A percentile compares a stretch with the other conserved stretches of the same genome.
Evolutionary conservation across 2,329 filamentous ascomycete species (phyloP).

Genomic region (Claviceps africana): DNA sequence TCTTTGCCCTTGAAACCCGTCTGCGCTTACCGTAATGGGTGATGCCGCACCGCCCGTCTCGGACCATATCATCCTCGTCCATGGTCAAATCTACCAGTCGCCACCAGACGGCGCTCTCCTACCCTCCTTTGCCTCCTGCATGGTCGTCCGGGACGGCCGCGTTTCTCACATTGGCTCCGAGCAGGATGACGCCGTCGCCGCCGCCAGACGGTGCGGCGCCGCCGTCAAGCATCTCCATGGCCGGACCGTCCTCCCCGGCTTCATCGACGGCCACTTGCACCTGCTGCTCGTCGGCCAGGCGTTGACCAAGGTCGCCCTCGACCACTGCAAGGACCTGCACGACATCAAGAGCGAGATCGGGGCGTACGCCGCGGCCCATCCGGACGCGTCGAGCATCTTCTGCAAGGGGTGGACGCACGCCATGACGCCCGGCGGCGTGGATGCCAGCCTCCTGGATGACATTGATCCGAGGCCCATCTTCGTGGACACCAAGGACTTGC

Average conservation of each 20-base stretch:
- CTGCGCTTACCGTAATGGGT: constrained; percentile 4
- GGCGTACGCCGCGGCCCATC: constrained; percentile 31
- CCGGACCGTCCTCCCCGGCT: constrained; percentile 34
- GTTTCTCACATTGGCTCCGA: constrained; percentile 21
- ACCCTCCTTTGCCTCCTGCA: constrained; percentile 11
- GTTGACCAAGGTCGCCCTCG: constrained; percentile 34
- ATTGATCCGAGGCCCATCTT: constrained; percentile 40
- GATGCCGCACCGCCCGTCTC: not conserved
- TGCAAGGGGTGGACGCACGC: constrained; percentile 43
- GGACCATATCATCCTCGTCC: constrained; percentile 8
- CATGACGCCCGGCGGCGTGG: constrained; percentile 30
- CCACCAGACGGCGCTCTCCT: not conserved
- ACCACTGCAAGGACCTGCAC: constrained; percentile 30
- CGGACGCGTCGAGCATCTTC: constrained; percentile 33
- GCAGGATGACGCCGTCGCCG: constrained; percentile 10
- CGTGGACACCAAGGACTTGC: constrained; percentile 42
- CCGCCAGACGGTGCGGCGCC: constrained; percentile 13
- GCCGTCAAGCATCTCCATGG: constrained; percentile 16
- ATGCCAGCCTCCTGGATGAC: constrained; percentile 32
- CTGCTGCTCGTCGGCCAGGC: constrained; percentile 40
- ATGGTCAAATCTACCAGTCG: constrained; percentile 11
- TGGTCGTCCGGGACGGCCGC: constrained; percentile 21
- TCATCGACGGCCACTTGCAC: constrained; percentile 45
- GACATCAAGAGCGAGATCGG: constrained; percentile 35
- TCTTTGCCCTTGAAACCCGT: not conserved